Conservation (phyloP, 768 basidiomycete genomes). For the Lactarius tabidus region DNA sequence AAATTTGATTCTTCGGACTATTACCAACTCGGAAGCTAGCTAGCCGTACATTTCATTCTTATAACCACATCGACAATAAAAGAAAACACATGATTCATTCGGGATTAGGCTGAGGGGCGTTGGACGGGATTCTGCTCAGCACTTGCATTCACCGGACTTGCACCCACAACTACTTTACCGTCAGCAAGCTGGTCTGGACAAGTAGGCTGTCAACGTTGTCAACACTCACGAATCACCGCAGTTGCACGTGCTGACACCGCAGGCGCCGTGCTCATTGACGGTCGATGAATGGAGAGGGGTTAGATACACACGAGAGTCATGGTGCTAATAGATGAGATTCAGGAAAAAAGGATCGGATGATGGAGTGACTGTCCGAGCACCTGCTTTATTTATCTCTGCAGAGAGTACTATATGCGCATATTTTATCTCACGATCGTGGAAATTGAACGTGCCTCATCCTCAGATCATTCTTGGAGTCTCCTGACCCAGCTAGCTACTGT, state of each 20-base stretch:
- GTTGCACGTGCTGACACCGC: background rate
- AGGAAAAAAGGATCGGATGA: background rate
- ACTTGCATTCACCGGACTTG: conserved; percentile 7
- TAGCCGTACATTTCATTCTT: background rate
- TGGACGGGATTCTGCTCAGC: background rate
- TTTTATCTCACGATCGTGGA: no score
- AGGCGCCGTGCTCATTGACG: background rate
- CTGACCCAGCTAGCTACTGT: no score
- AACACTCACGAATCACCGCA: conserved; percentile 2
- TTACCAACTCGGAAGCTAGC: background rate
- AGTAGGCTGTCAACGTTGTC: background rate
- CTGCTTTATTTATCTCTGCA: background rate
- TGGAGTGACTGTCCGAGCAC: background rate
- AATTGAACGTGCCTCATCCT: no score
- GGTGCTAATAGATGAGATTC: background rate
- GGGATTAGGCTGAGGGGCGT: background rate
- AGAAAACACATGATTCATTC: background rate
- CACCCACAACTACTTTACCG: background rate
- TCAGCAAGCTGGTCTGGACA: background rate
- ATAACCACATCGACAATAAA: background rate
- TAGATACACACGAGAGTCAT: background rate
- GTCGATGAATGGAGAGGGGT: background rate
- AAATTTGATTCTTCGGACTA: no score
- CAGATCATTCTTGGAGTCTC: no score
- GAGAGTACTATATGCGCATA: background rate